A percentile compares a stretch with the other conserved stretches of the same genome.
These are phyloP conservation scores for Conringia planisiliqua DNA, from an alignment of 345 rosid genomes.

Conservation along the genomic window DNA sequence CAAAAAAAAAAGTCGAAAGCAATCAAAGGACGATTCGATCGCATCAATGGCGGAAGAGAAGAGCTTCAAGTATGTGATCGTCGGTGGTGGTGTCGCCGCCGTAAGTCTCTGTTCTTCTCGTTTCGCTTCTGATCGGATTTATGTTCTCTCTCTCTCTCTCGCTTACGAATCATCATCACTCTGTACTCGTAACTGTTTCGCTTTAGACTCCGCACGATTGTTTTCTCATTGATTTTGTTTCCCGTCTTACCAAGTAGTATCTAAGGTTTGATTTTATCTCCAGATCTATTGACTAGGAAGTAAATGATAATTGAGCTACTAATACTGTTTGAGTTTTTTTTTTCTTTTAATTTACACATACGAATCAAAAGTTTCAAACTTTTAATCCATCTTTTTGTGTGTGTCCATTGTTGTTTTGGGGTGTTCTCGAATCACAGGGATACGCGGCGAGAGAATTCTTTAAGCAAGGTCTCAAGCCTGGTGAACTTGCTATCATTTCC, in stretches of 20 bases:
- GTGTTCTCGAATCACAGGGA: conserved; percentile 30
- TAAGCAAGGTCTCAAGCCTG: conserved; percentile 71
- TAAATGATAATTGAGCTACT: conserved; percentile 2
- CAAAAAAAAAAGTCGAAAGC: background rate
- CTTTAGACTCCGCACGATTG: background rate
- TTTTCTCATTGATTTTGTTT: background rate
- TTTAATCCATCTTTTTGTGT: background rate
- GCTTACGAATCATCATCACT: conserved; percentile 1
- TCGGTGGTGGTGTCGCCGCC: conserved; percentile 42
- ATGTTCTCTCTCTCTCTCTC: background rate
- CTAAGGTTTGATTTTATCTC: background rate
- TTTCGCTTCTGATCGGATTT: background rate
- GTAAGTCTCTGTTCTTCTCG: conserved; percentile 24
- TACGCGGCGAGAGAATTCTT: conserved; percentile 89
- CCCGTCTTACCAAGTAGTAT: too few relatives aligned
- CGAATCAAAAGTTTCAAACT: background rate
- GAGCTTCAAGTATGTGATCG: conserved; percentile 38
- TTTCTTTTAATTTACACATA: background rate
- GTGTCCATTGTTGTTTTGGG: background rate
- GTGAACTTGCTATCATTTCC: conserved; percentile 81
- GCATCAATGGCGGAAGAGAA: conserved; percentile 35
- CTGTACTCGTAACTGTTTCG: conserved; percentile 14
- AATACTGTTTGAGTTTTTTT: background rate
- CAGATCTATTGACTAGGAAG: conserved; percentile 17
- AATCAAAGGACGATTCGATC: background rate